These are phyloP conservation scores for Willaertia magna DNA, from an alignment of 208 protist species.

Conservation along the genomic window DNA sequence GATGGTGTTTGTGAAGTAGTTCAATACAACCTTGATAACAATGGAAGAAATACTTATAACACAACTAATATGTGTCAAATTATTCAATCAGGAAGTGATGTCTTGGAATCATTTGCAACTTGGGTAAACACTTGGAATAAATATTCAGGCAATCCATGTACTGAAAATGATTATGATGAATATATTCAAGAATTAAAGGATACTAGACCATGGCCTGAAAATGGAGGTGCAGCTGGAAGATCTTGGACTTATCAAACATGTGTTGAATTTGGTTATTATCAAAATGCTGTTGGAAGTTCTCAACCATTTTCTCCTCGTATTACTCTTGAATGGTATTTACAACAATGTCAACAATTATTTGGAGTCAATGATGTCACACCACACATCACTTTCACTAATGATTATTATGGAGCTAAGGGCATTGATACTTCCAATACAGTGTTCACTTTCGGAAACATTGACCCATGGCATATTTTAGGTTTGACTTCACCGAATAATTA, in stretches of 20 bases:
- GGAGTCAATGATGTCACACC: neutral
- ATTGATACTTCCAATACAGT: neutral
- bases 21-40: constrained; percentile 12
- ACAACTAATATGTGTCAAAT: neutral
- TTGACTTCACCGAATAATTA: neutral
- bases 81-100: neutral
- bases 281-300: constrained; percentile 8
- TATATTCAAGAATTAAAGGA: constrained; percentile 11
- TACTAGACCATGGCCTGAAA: constrained; percentile 4
- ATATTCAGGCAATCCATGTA: neutral
- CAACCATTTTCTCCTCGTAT: constrained; percentile 18
- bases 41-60: neutral
- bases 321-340: constrained; percentile 12
- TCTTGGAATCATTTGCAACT: neutral
- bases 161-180: constrained; percentile 11
- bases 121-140: neutral
- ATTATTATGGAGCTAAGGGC: neutral
- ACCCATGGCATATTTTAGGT: neutral
- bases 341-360: neutral
- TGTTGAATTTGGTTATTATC: constrained; percentile 24
- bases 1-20: neutral
- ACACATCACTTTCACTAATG: neutral
- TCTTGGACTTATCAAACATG: constrained; percentile 23
- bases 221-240: constrained; percentile 14
- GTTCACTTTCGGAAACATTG: neutral